Percentiles rank a stretch among this genome's conserved stretches.
phyloP scores from a whole-genome alignment of 768 basidiomycete genomes.

The Candolleomyces eurysporus region DNA sequence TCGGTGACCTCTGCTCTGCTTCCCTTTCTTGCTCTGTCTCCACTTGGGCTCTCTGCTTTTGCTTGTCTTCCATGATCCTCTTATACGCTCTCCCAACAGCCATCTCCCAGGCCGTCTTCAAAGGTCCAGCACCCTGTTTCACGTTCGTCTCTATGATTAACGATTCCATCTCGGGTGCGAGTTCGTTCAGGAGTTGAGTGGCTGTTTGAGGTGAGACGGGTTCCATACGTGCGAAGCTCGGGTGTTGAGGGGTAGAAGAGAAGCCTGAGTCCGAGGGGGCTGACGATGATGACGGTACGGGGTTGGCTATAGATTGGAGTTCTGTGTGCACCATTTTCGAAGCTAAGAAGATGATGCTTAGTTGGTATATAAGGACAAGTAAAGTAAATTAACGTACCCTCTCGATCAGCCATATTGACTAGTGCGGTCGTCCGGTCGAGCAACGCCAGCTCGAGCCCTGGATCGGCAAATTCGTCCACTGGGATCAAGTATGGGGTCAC shows the following conservation, averaged over 20 bases:
- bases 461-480: conserved; percentile 24
- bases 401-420: conserved; percentile 48
- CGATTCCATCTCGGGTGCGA: conserved; percentile 61
- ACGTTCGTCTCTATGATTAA: conserved; percentile 64
- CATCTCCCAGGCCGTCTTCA: conserved; percentile 51
- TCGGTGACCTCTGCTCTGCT: background rate
- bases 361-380: conserved; percentile 1
- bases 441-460: conserved; percentile 35
- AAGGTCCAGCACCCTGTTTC: conserved; percentile 55
- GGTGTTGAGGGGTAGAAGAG: conserved; percentile 20
- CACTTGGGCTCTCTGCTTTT: background rate
- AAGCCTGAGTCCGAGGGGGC: conserved; percentile 13
- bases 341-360: conserved; percentile 27
- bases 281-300: background rate
- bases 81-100: conserved; percentile 25
- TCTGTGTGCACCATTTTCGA: conserved; percentile 53
- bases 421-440: conserved; percentile 43
- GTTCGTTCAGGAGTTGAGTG: conserved; percentile 33
- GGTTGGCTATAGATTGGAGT: conserved; percentile 44
- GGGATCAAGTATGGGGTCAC: conserved; percentile 70
- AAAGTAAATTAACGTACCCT: conserved; percentile 37
- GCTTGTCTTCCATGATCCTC: background rate
- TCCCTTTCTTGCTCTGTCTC: background rate
- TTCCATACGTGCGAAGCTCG: conserved; percentile 37
- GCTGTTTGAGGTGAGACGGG: conserved; percentile 29